Evolutionary conservation across 2,329 filamentous ascomycete species (phyloP).

Genomic region (Pochonia chlamydosporia): DNA sequence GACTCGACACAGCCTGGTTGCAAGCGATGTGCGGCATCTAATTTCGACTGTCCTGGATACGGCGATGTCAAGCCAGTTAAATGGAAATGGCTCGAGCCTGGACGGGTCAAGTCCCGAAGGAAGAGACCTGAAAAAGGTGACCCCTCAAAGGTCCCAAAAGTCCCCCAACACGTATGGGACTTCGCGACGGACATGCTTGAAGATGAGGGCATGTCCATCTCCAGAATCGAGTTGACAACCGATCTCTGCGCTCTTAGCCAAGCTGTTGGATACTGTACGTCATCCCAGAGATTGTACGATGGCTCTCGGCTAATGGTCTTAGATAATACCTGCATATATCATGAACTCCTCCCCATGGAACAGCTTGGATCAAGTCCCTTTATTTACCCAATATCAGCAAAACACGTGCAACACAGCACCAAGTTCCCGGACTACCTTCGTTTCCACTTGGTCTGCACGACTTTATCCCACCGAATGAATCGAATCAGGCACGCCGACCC

Average conservation of each 20-base stretch:
- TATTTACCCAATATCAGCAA: conserved; percentile 19
- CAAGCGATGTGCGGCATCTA: conserved; percentile 24
- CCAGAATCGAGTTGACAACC: conserved; percentile 6
- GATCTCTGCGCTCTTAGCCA: conserved; percentile 10
- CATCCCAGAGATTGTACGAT: neutral
- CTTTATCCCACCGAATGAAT: conserved; percentile 27
- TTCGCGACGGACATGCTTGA: too few species aligned
- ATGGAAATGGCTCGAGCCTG: conserved; percentile 30
- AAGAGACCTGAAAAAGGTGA: conserved; percentile 9
- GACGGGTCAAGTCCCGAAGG: conserved; percentile 25
- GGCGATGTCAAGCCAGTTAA: conserved; percentile 24
- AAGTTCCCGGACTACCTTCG: conserved; percentile 21
- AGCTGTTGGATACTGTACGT: conserved; percentile 12
- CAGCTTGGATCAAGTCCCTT: conserved; percentile 19
- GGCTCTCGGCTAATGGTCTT: too few species aligned
- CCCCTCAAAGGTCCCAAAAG: neutral
- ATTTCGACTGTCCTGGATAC: conserved; percentile 31
- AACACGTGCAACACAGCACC: conserved; percentile 12
- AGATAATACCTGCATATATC: conserved; percentile 8
- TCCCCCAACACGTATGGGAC: too few species aligned
- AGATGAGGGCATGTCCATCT: neutral
- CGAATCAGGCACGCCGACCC: conserved; percentile 13
- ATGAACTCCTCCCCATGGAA: conserved; percentile 13
- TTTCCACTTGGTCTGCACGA: conserved; percentile 24
- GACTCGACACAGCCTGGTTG: conserved; percentile 28